phyloP scores from a whole-genome alignment of 1,139 yeast species.

The Hanseniaspora uvarum region DNA sequence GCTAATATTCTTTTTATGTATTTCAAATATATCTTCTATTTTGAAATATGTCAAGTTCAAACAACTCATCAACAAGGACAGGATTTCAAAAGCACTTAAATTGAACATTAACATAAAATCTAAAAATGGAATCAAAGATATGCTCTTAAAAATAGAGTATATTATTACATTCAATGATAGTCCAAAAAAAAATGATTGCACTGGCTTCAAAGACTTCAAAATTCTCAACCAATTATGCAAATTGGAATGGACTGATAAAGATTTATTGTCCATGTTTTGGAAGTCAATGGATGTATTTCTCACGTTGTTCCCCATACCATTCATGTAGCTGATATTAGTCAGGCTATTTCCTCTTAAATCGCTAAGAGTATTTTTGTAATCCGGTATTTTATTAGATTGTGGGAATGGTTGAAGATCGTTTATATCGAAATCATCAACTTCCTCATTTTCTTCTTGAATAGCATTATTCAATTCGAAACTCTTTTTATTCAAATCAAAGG shows the following conservation, averaged over 20 bases:
- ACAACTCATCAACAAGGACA: conserved; percentile 16
- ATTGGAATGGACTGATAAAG: no score
- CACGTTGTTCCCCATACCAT: no score
- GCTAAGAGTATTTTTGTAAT: neutral
- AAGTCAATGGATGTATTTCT: no score
- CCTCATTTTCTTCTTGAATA: conserved; percentile 2
- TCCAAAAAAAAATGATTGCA: conserved; percentile 7
- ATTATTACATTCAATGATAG: conserved; percentile 1
- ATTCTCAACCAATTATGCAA: neutral
- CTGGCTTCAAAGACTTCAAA: conserved; percentile 7
- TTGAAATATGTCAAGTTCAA: conserved; percentile 6
- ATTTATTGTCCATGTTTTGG: no score
- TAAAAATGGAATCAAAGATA: conserved; percentile 16
- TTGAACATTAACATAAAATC: conserved; percentile 16
- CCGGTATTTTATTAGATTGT: neutral
- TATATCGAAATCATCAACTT: conserved; percentile 7
- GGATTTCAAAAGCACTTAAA: conserved; percentile 17
- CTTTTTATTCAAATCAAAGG: neutral
- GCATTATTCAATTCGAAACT: neutral
- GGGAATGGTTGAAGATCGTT: conserved; percentile 15
- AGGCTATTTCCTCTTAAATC: neutral
- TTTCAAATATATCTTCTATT: conserved; percentile 3
- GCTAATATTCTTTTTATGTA: neutral
- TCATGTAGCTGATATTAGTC: neutral
- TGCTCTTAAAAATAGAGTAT: conserved; percentile 13